These are phyloP conservation scores for barley (Hordeum vulgare) DNA, from an alignment of 176 grass and related monocot species.

Conservation along the genomic window DNA sequence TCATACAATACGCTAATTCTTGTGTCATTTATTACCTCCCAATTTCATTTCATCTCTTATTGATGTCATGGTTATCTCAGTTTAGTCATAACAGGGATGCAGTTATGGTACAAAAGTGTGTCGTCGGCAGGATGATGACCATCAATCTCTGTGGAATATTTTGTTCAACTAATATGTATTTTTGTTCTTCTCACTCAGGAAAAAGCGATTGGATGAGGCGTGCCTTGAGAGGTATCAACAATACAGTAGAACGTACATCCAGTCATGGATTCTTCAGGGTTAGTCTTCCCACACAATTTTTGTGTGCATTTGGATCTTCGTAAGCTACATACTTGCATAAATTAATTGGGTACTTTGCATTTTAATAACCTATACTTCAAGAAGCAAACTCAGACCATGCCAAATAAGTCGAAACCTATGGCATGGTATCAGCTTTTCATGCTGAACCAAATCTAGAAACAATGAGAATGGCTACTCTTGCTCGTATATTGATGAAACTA, in stretches of 20 bases:
- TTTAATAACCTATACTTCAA: not conserved
- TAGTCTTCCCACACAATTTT: constrained; percentile 10
- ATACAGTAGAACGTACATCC: constrained; percentile 84
- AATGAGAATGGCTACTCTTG: not conserved
- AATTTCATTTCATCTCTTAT: not conserved
- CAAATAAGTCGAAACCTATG: not conserved
- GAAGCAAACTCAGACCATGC: not conserved
- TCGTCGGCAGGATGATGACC: not conserved
- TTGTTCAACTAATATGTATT: not conserved
- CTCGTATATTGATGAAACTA: not conserved
- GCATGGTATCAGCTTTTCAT: not conserved
- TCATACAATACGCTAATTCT: not conserved
- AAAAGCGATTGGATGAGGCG: constrained; percentile 72
- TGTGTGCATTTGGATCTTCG: not conserved
- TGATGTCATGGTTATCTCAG: not conserved
- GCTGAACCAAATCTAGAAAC: not conserved
- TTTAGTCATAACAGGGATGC: not conserved
- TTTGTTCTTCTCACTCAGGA: constrained; percentile 38
- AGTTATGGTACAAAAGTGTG: not conserved
- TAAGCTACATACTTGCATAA: not conserved
- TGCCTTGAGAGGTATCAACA: constrained; percentile 89
- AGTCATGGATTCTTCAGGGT: constrained; percentile 98
- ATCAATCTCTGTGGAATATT: not conserved
- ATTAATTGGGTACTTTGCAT: not conserved
- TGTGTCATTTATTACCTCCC: not conserved